phyloP scores from a whole-genome alignment of 345 rosid species.

The Acer negundo region DNA sequence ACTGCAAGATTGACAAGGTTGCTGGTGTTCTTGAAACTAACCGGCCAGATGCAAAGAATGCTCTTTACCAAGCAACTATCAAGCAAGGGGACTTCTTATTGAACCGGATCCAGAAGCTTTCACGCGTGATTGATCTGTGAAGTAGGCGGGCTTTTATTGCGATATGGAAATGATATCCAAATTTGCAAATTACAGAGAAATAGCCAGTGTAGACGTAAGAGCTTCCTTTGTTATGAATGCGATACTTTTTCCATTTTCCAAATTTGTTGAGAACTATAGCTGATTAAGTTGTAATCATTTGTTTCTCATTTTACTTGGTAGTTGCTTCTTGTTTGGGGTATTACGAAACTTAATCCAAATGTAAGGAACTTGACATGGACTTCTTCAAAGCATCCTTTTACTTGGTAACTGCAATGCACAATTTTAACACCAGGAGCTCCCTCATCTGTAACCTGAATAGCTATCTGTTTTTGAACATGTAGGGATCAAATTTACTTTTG shows the following conservation, averaged over 20 bases:
- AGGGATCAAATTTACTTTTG: too few relatives aligned
- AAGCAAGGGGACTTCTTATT: slow-evolving; percentile 98
- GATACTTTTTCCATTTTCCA: neutral
- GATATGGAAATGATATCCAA: slow-evolving; percentile 10
- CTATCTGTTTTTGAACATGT: too few relatives aligned
- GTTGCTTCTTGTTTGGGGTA: neutral
- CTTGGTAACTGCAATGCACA: neutral
- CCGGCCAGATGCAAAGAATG: slow-evolving; percentile 98
- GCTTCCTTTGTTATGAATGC: slow-evolving; percentile 17
- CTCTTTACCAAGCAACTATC: slow-evolving; percentile 96
- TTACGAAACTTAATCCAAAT: neutral
- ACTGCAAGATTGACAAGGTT: slow-evolving; percentile 99
- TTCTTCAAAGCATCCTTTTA: neutral
- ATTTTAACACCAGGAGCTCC: too few relatives aligned
- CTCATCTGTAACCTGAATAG: too few relatives aligned
- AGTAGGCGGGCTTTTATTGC: slow-evolving; percentile 1
- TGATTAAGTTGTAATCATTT: neutral
- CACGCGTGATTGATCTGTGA: slow-evolving; percentile 94
- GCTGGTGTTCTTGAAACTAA: slow-evolving; percentile 98
- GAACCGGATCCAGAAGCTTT: slow-evolving; percentile 96
- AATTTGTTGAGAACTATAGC: slow-evolving; percentile 16
- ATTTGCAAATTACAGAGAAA: slow-evolving; percentile 13
- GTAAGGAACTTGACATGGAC: neutral
- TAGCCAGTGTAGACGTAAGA: neutral
- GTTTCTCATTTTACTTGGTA: neutral